Evolutionary conservation across 495 filamentous ascomycete species (phyloP), one percentile per base, ranked within the genome.

Genomic region (Xanthoparmelia taractica): DNA sequence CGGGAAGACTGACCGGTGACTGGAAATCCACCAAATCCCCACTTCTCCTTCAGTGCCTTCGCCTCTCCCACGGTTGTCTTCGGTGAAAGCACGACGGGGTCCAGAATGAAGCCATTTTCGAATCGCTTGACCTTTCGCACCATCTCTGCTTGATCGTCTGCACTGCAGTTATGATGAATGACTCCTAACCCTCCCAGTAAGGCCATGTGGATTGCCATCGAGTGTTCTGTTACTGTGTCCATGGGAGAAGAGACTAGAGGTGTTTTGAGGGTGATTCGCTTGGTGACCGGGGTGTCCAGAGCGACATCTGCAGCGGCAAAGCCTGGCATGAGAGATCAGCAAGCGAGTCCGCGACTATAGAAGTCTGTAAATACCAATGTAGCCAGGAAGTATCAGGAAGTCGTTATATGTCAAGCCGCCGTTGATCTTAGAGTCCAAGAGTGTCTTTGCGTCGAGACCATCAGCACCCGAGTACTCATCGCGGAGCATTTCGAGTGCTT

Each of bases 171-270:
- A 83, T 99, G 95, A 78, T 99, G 94, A 67, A 99, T 95, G 62
- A 97, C 90, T 75, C 94, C 94, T 38, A 99, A 81, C 72, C 94
- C 94, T 74, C 94, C 94, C 69, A 97, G 87, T 56, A 97, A 83
- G 40, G 94, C 94, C 88, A 99, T 96, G 79, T 96, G 90, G 69
- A 99, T 97, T 58, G 94, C 94, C 94, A 99, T 99, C 73, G 94
- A 91, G 75, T 95, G 88, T 77, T 97, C 94, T 18, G 94, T 99
- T 70, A 99, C 94, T 40, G 94, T 99, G 80, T 99, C 94, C 94
- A 99, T 99, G 69, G 94, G 95, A 31, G 92, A 97, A 31, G 95
- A 97, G 56, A 96, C 82, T 68, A 99, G 87, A 47, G 94, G 94
- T 13, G 90, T 91, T 82, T 96, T 99, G 69, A 99, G 79, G 18